A percentile compares a stretch with the other conserved stretches of the same genome.
These are phyloP conservation scores for Kwoniella shandongensis DNA, from an alignment of 768 basidiomycete species.

Conservation along the genomic window DNA sequence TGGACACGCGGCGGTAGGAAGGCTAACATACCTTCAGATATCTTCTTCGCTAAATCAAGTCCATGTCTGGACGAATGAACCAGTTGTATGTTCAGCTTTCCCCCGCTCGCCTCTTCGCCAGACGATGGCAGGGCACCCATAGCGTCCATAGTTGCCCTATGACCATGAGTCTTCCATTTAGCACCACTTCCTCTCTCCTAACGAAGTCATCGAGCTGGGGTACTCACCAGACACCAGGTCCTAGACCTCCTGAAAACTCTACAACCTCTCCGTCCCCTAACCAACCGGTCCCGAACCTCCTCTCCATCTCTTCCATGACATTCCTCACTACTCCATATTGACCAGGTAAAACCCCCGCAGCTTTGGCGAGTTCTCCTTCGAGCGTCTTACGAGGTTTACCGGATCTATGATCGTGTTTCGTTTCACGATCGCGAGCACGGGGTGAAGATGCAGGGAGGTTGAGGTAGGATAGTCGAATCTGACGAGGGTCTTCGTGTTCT, in stretches of 20 bases:
- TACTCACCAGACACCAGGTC: slow-evolving; percentile 49
- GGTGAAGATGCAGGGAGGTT: slow-evolving; percentile 10
- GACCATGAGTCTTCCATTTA: no score
- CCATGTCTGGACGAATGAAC: slow-evolving; percentile 38
- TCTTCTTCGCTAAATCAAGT: slow-evolving; percentile 26
- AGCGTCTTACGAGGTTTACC: slow-evolving; percentile 22
- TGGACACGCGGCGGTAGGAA: no score
- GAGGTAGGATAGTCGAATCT: slow-evolving; percentile 16
- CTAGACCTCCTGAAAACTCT: slow-evolving; percentile 41
- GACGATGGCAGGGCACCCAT: slow-evolving; percentile 14
- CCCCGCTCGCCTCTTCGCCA: background rate
- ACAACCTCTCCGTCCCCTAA: slow-evolving; percentile 30
- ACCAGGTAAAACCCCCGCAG: slow-evolving; percentile 44
- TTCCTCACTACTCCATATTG: slow-evolving; percentile 50
- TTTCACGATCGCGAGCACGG: slow-evolving; percentile 10
- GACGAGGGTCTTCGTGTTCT: slow-evolving; percentile 18
- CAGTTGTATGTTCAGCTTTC: slow-evolving; percentile 15
- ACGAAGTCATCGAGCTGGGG: no score
- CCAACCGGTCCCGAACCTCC: slow-evolving; percentile 41
- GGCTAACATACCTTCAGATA: slow-evolving; percentile 20
- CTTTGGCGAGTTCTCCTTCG: slow-evolving; percentile 36
- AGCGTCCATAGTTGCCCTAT: slow-evolving; percentile 8
- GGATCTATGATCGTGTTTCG: slow-evolving; percentile 22
- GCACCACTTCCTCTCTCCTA: no score
- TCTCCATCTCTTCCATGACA: slow-evolving; percentile 41